phyloP scores from a whole-genome alignment of 306 rosid genomes.

The Trifolium dubium region DNA sequence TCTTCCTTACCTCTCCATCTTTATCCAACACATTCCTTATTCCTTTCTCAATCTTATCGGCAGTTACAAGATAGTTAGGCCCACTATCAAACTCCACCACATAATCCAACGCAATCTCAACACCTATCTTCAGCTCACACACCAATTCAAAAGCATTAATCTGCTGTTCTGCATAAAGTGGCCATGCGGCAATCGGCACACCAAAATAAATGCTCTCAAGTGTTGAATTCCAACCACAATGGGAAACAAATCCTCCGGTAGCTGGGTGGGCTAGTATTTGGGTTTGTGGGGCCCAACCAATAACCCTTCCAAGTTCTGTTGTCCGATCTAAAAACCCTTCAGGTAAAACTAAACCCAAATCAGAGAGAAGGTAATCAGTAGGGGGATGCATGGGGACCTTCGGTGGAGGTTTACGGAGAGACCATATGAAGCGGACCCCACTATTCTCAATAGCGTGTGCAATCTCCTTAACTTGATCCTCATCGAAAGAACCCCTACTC shows the following conservation, averaged over 20 bases:
- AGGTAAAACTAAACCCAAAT: background rate
- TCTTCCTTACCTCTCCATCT: background rate
- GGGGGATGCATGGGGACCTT: background rate
- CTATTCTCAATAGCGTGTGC: background rate
- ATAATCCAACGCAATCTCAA: background rate
- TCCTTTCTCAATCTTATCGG: background rate
- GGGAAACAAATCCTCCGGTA: background rate
- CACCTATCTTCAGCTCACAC: background rate
- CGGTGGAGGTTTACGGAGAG: background rate
- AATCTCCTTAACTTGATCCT: background rate
- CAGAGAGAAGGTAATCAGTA: background rate
- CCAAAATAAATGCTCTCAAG: background rate
- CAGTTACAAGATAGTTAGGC: background rate
- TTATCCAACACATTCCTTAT: constrained; percentile 1
- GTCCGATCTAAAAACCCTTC: background rate
- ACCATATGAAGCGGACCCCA: background rate
- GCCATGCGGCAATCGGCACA: background rate
- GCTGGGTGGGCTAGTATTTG: constrained; percentile 1
- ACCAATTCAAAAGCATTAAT: background rate
- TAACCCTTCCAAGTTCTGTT: background rate
- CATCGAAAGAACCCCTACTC: background rate
- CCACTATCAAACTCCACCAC: background rate
- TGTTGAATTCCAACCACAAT: constrained; percentile 7
- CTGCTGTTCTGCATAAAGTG: background rate
- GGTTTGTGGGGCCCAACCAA: background rate